phyloP scores from a whole-genome alignment of 2,329 filamentous ascomycete genomes.

The Scorias spongiosa region DNA sequence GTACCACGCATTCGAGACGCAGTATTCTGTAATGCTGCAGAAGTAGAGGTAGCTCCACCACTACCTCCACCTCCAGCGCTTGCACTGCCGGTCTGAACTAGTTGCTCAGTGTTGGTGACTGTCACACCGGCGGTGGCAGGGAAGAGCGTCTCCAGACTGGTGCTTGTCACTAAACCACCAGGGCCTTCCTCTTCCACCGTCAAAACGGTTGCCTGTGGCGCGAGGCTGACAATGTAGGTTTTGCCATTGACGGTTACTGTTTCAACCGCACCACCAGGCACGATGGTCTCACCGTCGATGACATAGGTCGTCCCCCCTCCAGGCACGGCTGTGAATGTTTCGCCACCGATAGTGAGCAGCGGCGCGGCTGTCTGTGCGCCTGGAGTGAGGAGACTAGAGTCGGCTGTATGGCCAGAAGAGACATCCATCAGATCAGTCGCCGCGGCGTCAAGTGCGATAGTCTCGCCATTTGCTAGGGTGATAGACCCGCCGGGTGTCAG shows the following conservation, averaged over 20 bases:
- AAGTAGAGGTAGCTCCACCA: not conserved
- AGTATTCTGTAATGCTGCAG: not conserved
- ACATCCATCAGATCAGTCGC: constrained; percentile 13
- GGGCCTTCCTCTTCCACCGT: constrained; percentile 20
- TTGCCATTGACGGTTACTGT: constrained; percentile 14
- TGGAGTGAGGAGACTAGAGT: constrained; percentile 22
- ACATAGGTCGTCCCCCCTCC: constrained; percentile 21
- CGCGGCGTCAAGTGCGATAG: constrained; percentile 19
- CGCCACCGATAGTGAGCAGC: constrained; percentile 16
- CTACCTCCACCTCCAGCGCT: not conserved
- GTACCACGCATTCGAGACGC: no score
- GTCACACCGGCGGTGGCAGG: constrained; percentile 16
- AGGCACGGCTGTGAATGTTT: constrained; percentile 16
- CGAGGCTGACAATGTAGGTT: constrained; percentile 18
- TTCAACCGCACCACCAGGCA: constrained; percentile 17
- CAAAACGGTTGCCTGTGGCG: constrained; percentile 22
- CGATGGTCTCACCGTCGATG: constrained; percentile 24
- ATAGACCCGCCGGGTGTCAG: constrained; percentile 14
- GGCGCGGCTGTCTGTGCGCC: constrained; percentile 18
- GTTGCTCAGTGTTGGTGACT: not conserved
- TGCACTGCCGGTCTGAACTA: not conserved
- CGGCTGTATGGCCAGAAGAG: constrained; percentile 12
- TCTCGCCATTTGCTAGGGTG: constrained; percentile 15
- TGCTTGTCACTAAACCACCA: constrained; percentile 17
- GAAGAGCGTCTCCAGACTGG: constrained; percentile 21